Base-by-base conservation (phyloP, 1,139 yeast genomes). In the Kluyveromyces sp. region DNA sequence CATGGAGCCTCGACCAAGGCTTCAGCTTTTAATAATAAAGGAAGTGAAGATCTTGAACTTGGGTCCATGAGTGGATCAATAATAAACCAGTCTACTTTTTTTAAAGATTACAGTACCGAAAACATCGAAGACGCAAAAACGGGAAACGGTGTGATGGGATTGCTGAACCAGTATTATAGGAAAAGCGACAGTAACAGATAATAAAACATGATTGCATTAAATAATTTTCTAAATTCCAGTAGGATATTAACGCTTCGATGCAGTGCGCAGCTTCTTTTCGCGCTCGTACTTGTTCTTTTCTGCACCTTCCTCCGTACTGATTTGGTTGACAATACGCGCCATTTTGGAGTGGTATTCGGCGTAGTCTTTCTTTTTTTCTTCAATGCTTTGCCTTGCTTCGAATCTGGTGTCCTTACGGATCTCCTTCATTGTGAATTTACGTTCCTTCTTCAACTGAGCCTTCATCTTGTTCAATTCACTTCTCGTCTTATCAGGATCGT, bases 301-400 rank as follows among this genome's bases (percentile, higher is more conserved):
- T 4, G 94, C 85, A 56, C 97, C 97, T 71, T 89, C 97, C 54
- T 83, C 85, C 2, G 96, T 86, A 51, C 84, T 83, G 58, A 89
- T 85, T 44, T 89, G 78, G 56, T 89, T 84, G 61, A 84, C 81
- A 63, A 94, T 81, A 51, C 75, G 76, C 39, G 94, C 84, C 87
- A 92, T 85, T 72, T 87, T 89, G 55, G 79, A 75, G 63, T 92
- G 97, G 63, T 94, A 94, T 17, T 77, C 88, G 42, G 77, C 77
- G 58, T 86, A 81, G 61, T 77, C 77, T 48, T 71, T 70, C 65
- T 85, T 83, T 75, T 86, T 84, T 58, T 82, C 89, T 43, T 72
- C 71, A 58, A 89, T 81, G 63, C 80, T 83, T 65, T 89, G 89
- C 55, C 95, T 77, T 26, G 96, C 94, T 56, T 80, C 81, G 61